These are phyloP conservation scores for Plasmodium vivax DNA, from an alignment of 169 alveolate species.

Conservation along the genomic window DNA sequence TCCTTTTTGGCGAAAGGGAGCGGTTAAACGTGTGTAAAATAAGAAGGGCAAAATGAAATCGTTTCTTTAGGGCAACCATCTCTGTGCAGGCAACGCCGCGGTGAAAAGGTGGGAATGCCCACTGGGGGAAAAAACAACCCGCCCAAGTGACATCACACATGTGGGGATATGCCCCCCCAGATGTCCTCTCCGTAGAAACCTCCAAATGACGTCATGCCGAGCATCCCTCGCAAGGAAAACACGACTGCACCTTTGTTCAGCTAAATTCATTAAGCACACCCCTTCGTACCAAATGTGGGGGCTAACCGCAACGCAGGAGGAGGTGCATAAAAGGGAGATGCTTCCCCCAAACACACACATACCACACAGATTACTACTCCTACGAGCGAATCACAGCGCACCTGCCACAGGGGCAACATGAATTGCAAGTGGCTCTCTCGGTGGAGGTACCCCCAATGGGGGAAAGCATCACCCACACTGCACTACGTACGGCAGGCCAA, in stretches of 20 bases:
- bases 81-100: not conserved
- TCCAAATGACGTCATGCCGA: not conserved
- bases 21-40: not conserved
- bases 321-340: not conserved
- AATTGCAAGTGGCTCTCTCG: not conserved
- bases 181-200: not conserved
- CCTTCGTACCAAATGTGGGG: not conserved
- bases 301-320: not conserved
- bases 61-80: not conserved
- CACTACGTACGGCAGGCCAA: not conserved
- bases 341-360: not conserved
- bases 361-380: not conserved
- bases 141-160: not conserved
- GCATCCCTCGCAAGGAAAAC: not conserved
- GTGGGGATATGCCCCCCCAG: not conserved
- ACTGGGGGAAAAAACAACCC: not conserved
- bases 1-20: not conserved
- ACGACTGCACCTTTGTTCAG: not conserved
- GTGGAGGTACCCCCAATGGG: not conserved
- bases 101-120: not conserved
- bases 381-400: not conserved
- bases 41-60: not conserved
- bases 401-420: not conserved
- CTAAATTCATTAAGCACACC: not conserved
- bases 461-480: not conserved